These are phyloP conservation scores for Extremus antarcticus DNA, from an alignment of 495 filamentous ascomycete genomes.

Conservation along the genomic window DNA sequence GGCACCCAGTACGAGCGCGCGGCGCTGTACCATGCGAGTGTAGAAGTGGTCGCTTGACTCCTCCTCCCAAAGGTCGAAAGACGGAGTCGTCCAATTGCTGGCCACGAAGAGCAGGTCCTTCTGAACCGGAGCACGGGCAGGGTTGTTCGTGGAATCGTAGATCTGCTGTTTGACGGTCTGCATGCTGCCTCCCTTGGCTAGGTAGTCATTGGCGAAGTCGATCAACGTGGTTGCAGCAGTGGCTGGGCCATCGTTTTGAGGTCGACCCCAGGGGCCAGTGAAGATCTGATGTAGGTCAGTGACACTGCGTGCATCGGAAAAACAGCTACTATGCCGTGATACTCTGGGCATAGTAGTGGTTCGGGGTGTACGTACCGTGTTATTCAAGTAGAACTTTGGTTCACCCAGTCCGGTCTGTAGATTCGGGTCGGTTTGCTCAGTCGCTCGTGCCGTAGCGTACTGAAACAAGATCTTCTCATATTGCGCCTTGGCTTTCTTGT, in stretches of 20 bases:
- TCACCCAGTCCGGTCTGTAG: slow-evolving; percentile 20
- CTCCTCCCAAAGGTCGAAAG: slow-evolving; percentile 25
- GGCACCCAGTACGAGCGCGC: slow-evolving; percentile 17
- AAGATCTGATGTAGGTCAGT: slow-evolving; percentile 13
- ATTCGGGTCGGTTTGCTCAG: slow-evolving; percentile 21
- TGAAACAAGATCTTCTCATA: slow-evolving; percentile 20
- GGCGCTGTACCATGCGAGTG: slow-evolving; percentile 23
- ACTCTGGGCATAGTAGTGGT: no score
- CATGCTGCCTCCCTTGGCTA: slow-evolving; percentile 16
- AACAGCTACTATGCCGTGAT: neutral
- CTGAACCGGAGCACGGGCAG: slow-evolving; percentile 14
- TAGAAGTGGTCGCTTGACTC: slow-evolving; percentile 22
- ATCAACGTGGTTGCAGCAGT: slow-evolving; percentile 22
- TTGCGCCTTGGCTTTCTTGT: slow-evolving; percentile 3
- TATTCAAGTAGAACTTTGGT: slow-evolving; percentile 23
- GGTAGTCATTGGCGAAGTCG: slow-evolving; percentile 22
- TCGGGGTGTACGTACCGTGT: slow-evolving; percentile 5
- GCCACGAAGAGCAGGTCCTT: slow-evolving; percentile 24
- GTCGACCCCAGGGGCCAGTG: slow-evolving; percentile 22
- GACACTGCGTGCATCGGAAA: neutral
- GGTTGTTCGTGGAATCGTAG: slow-evolving; percentile 17
- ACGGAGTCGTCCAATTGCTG: slow-evolving; percentile 18
- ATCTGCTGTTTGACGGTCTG: slow-evolving; percentile 18
- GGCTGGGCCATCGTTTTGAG: slow-evolving; percentile 24
- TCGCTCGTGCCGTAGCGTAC: slow-evolving; percentile 17